Base-by-base conservation (phyloP, 2,329 filamentous ascomycete species). In the Cladorrhinum sp. region DNA sequence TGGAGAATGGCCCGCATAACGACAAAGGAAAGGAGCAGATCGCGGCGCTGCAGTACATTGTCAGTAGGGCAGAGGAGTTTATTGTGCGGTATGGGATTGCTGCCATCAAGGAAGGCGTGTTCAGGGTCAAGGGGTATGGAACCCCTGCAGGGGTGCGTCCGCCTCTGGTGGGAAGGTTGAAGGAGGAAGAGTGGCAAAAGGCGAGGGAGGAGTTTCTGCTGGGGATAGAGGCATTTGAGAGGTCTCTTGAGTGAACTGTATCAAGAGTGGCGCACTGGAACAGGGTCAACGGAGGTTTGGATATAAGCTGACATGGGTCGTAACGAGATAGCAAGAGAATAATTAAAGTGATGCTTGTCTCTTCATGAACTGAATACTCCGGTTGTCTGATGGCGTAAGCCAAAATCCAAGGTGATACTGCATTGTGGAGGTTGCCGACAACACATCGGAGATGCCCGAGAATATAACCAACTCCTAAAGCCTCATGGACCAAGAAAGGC, bases 41-140 rank as follows among this genome's bases (percentile, higher is more conserved):
- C 48, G 79, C 81, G 59, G 73, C 77, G 50, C 69, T 89, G 66
- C 87, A 89, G 73, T 89, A 82, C 70, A 79, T 77, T 48, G 82
- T 88, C 23, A 86, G 82, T 64, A 75, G 79, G 20, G 82, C 83
- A 1, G 86, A 89, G 73, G 85, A 87, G 72, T 80, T 84, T 59
- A 80, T 89, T 61, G 86, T 82, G 7, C 80, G 78, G 65, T 83
- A 79, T 70, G 85, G 86, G 2, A 82, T 85, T 5, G 76, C 88
- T 2, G 86, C 86, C 1, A 86, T 89, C 70, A 86, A 86, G 68
- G 86, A 89, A 73, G 84, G 80, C 1, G 77, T 86, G 6, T 80
- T 78, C 61, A 75, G 82, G 46, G 77, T 86, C 6, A 79, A 84
- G 53, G 81, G 83, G 0, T 77, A 86, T 57, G 86, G 86, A 1